Evolutionary conservation across 2,329 filamentous ascomycete genomes (phyloP).

Genomic region (Eurotiales sp.): DNA sequence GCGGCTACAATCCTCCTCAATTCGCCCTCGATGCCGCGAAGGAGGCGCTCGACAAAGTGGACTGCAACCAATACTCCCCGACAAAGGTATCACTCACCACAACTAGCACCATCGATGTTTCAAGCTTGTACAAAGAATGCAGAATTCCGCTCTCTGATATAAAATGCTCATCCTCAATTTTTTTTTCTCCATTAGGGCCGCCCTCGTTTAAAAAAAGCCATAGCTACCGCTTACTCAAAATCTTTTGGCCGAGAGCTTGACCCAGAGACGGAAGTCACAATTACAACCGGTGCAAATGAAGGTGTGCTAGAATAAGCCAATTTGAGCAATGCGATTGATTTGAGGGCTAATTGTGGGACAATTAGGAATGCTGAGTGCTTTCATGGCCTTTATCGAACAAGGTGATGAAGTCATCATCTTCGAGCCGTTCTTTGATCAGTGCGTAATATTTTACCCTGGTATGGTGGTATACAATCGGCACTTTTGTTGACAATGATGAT

Average conservation of each 20-base stretch:
- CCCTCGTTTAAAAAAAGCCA: constrained; percentile 84
- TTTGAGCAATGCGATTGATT: neutral
- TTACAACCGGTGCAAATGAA: constrained; percentile 68
- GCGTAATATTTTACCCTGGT: too few species aligned
- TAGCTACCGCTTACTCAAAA: constrained; percentile 87
- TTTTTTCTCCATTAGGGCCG: constrained; percentile 56
- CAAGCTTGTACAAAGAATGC: too few species aligned
- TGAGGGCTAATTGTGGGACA: constrained; percentile 3
- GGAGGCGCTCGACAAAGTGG: constrained; percentile 79
- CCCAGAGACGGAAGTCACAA: constrained; percentile 87
- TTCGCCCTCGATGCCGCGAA: constrained; percentile 93
- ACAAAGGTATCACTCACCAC: constrained; percentile 63
- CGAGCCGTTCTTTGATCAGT: constrained; percentile 98
- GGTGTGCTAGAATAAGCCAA: constrained; percentile 25
- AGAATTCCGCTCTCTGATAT: neutral
- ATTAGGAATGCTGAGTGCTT: constrained; percentile 83
- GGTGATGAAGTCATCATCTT: constrained; percentile 98
- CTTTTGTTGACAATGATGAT: neutral
- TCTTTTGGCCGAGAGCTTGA: constrained; percentile 79
- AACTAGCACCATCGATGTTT: neutral
- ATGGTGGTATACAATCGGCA: too few species aligned
- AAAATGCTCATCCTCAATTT: neutral
- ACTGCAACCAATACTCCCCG: constrained; percentile 98
- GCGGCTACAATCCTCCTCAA: constrained; percentile 85
- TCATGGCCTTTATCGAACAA: constrained; percentile 94